These are phyloP conservation scores for Stentor roeselii DNA, from an alignment of 73 alveolate species.

Conservation along the genomic window DNA sequence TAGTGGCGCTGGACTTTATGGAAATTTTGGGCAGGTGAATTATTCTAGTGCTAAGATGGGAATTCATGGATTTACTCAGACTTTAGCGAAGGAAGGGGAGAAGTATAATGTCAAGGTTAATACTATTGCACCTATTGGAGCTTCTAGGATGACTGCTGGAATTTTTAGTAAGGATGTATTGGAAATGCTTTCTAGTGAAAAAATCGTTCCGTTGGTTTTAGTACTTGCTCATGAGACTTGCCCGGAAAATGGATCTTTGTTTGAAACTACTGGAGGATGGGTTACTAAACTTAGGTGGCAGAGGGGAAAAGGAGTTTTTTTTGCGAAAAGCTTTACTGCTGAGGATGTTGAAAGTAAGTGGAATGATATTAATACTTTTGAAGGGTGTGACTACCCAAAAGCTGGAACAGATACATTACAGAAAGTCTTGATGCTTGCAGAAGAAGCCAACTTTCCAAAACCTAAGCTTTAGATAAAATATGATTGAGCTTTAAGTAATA, in stretches of 20 bases:
- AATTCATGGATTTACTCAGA: constrained; percentile 81
- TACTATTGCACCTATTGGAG: constrained; percentile 92
- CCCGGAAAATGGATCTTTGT: constrained; percentile 56
- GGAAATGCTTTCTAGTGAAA: constrained; percentile 50
- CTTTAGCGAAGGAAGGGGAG: constrained; percentile 93
- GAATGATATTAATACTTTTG: not conserved
- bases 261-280: constrained; percentile 67
- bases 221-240: constrained; percentile 62
- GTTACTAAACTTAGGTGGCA: constrained; percentile 61
- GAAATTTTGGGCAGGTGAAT: constrained; percentile 88
- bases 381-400: not conserved
- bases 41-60: constrained; percentile 88
- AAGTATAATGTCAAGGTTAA: constrained; percentile 78
- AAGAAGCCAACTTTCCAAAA: not conserved
- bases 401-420: not conserved
- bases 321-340: constrained; percentile 63
- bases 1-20: constrained; percentile 88
- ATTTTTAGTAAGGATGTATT: constrained; percentile 50
- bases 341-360: constrained; percentile 57
- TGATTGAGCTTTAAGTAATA: not conserved
- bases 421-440: not conserved
- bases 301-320: constrained; percentile 62
- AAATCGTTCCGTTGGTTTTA: constrained; percentile 82
- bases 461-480: not conserved
- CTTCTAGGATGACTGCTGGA: constrained; percentile 89